These are phyloP conservation scores for Marasmius tenuissimus DNA, from an alignment of 1,284 basidiomycete genomes.

Conservation along the genomic window DNA sequence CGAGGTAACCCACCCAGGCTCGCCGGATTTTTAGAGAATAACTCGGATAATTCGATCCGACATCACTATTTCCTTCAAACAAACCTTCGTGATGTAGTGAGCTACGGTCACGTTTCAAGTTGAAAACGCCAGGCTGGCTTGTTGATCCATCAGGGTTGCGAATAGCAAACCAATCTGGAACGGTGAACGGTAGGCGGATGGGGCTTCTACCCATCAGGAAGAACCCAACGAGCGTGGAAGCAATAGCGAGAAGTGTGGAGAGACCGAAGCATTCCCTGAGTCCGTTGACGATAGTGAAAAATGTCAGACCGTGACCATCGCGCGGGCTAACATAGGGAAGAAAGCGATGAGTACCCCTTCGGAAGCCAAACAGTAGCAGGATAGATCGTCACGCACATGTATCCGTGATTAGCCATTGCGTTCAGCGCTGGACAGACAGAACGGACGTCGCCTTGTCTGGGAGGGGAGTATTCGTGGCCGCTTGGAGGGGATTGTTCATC, in stretches of 20 bases:
- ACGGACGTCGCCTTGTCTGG: constrained; percentile 24
- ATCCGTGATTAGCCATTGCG: constrained; percentile 18
- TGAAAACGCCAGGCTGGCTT: constrained; percentile 7
- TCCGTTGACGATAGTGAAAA: constrained; percentile 12
- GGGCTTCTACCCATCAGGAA: constrained; percentile 8
- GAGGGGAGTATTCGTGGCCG: constrained; percentile 26
- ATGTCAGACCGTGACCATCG: constrained; percentile 13
- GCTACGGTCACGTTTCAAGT: constrained; percentile 13
- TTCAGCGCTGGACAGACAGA: constrained; percentile 17
- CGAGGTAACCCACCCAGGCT: constrained; percentile 7
- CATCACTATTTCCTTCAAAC: constrained; percentile 11
- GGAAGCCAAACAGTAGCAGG: background rate
- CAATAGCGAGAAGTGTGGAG: constrained; percentile 12
- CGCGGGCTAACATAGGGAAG: too few relatives aligned
- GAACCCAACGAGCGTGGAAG: constrained; percentile 15
- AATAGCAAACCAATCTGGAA: background rate
- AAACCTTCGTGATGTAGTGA: constrained; percentile 21
- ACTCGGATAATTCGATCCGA: constrained; percentile 10
- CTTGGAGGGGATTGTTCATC: too few relatives aligned
- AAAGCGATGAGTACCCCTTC: background rate
- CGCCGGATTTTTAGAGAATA: constrained; percentile 5
- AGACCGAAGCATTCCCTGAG: constrained; percentile 17
- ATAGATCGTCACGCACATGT: constrained; percentile 12
- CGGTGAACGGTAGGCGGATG: constrained; percentile 5
- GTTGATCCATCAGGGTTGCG: constrained; percentile 9